Percentiles rank a stretch among this genome's conserved stretches.
phyloP scores from a whole-genome alignment of 352 stramenopile species.

The Phytophthora pisi region DNA sequence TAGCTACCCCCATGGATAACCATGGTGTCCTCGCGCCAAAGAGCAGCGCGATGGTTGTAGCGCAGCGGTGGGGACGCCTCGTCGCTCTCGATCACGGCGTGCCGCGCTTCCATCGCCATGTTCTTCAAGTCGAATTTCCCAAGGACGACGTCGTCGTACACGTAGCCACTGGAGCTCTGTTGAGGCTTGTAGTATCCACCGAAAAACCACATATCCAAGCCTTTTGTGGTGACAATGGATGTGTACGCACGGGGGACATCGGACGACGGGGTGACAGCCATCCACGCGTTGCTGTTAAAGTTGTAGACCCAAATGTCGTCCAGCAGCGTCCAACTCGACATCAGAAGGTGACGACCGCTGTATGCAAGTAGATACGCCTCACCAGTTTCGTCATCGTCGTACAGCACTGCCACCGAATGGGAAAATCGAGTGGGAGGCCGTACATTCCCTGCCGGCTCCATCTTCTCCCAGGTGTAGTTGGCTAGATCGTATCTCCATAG shows the following conservation, averaged over 20 bases:
- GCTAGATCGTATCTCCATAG: conserved; percentile 69
- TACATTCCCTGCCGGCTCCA: conserved; percentile 29
- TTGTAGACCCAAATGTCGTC: conserved; percentile 67
- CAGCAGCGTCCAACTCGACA: conserved; percentile 57
- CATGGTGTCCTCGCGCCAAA: conserved; percentile 60
- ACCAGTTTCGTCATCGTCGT: conserved; percentile 21
- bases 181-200: conserved; percentile 69
- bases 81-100: conserved; percentile 19
- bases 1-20: conserved; percentile 78
- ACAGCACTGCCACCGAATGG: conserved; percentile 54
- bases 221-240: conserved; percentile 53
- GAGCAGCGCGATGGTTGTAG: conserved; percentile 66
- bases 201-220: conserved; percentile 73
- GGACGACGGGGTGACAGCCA: conserved; percentile 21
- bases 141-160: conserved; percentile 69
- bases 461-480: conserved; percentile 44
- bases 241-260: conserved; percentile 63
- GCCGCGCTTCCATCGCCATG: conserved; percentile 17
- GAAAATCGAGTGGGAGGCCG: conserved; percentile 61
- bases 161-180: conserved; percentile 62
- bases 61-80: conserved; percentile 47
- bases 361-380: conserved; percentile 60
- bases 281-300: conserved; percentile 51
- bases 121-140: conserved; percentile 40
- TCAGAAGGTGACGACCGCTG: conserved; percentile 55